Evolutionary conservation across 148 eudicot genomes (phyloP), one percentile per base, ranked within the genome.

Genomic region (Nepenthes gracilis): DNA sequence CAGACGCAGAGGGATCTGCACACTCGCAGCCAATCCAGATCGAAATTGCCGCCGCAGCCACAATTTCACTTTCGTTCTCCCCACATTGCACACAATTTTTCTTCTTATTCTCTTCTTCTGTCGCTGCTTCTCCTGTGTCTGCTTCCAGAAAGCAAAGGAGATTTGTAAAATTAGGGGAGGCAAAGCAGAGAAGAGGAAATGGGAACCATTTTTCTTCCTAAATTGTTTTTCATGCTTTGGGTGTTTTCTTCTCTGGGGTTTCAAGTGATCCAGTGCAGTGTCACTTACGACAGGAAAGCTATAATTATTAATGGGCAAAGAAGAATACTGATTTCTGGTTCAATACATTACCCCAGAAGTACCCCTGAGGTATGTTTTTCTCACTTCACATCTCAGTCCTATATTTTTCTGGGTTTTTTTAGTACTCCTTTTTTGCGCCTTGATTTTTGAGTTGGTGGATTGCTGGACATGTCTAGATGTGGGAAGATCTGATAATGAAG

Each of bases 401-500:
- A 13, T 59, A 62, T 40, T 55, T 51, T 51, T 50, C 8, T 12
- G 1, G 2, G 1, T 40, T 15, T 47, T 33, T 23, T 23, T 23
- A 23, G 23, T 43, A 38, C 50, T 57, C 36, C 33, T 13, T 15
- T 6, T 64, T 65, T 54, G 38, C 47, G n/a, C 15, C 36, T 54
- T 54, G 43, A 33, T 15, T 15, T 32, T 33, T 35, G 32, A 36
- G 7, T 57, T 40, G 38, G 5, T 36, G 36, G 12, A 47, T 37
- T 62, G 13, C 55, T 11, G 23, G 35, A 15, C 12, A 36, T 54
- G 2, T 66, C 13, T 65, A 88, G 96, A 88, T 88, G 96, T 88
- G 96, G 96, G 96, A 88, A 74, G 96, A 85, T 83, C 84, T 88
- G 75, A 81, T 88, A 65, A 71, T 57, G 80, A 88, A 88, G 82